Percentiles rank a stretch among this genome's conserved stretches.
These are phyloP conservation scores for Lepidium sativum DNA, from an alignment of 345 rosid genomes.

Conservation along the genomic window DNA sequence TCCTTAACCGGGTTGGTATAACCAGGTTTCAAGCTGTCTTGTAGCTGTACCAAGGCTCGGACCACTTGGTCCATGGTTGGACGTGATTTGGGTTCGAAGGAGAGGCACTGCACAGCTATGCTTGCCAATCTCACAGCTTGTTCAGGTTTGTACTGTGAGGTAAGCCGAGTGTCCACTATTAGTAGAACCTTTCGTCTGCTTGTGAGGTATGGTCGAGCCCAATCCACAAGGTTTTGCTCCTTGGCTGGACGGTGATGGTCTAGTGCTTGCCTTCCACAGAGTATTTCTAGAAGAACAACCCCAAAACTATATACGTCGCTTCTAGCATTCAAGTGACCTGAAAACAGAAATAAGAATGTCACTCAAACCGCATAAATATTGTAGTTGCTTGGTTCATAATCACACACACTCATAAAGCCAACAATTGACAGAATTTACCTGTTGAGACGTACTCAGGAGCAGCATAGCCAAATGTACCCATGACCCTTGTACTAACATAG, in stretches of 20 bases:
- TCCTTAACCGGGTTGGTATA: constrained; percentile 8
- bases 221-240: constrained; percentile 88
- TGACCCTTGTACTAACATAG: constrained; percentile 83
- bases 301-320: constrained; percentile 92
- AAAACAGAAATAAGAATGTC: not conserved
- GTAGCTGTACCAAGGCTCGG: constrained; percentile 51
- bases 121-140: constrained; percentile 56
- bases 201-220: constrained; percentile 80
- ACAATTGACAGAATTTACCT: constrained; percentile 31
- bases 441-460: constrained; percentile 52
- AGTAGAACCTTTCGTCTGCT: constrained; percentile 67
- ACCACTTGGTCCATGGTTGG: constrained; percentile 81
- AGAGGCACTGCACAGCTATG: constrained; percentile 69
- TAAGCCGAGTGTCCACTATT: constrained; percentile 62
- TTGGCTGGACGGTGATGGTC: constrained; percentile 75
- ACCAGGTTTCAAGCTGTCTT: constrained; percentile 21
- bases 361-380: not conserved
- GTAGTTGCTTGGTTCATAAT: not conserved
- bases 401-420: not conserved
- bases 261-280: constrained; percentile 71
- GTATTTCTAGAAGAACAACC: constrained; percentile 76
- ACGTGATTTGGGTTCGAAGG: constrained; percentile 53
- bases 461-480: constrained; percentile 79
- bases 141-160: constrained; percentile 50
- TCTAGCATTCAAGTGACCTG: constrained; percentile 78